A percentile compares a stretch with the other conserved stretches of the same genome.
Conservation (phyloP, 352 stramenopile species). For the Globisporangium sylvaticum region DNA sequence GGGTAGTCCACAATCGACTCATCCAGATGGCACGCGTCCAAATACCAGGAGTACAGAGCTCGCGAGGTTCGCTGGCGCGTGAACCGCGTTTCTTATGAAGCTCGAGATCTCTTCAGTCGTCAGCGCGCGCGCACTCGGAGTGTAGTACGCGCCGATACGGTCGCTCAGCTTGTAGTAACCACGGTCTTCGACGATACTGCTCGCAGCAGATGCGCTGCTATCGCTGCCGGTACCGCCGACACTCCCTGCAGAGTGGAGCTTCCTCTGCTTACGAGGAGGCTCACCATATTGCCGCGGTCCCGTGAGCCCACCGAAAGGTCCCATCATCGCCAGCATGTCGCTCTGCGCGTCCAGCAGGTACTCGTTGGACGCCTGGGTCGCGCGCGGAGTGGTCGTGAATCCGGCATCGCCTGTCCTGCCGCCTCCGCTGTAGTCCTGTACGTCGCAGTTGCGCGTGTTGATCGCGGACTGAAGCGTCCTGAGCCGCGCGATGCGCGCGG, state of each 20-base stretch:
- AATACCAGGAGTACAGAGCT: too few relatives aligned
- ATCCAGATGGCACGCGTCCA: slow-evolving; percentile 79
- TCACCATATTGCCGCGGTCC: slow-evolving; percentile 25
- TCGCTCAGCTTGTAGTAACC: slow-evolving; percentile 81
- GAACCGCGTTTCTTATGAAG: slow-evolving; percentile 51
- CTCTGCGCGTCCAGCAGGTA: slow-evolving; percentile 25
- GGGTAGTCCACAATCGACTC: slow-evolving; percentile 83
- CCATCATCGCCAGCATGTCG: slow-evolving; percentile 65
- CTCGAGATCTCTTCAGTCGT: slow-evolving; percentile 68
- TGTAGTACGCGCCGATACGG: slow-evolving; percentile 75
- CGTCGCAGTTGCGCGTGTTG: slow-evolving; percentile 71
- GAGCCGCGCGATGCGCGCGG: slow-evolving; percentile 66
- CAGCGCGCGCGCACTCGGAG: slow-evolving; percentile 50
- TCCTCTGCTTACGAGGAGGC: slow-evolving; percentile 28
- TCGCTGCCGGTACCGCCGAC: background rate
- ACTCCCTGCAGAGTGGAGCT: slow-evolving; percentile 19
- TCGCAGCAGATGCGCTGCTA: slow-evolving; percentile 2
- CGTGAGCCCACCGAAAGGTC: slow-evolving; percentile 65
- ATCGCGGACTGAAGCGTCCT: slow-evolving; percentile 85
- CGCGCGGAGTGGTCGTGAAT: slow-evolving; percentile 7
- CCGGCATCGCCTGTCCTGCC: background rate
- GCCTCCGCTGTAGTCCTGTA: slow-evolving; percentile 35
- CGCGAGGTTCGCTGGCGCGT: slow-evolving; percentile 37
- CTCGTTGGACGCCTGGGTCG: slow-evolving; percentile 13
- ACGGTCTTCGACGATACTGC: slow-evolving; percentile 46